A percentile compares a stretch with the other conserved stretches of the same genome.
phyloP scores from a whole-genome alignment of 352 stramenopile species.

The Sclerospora graminicola region DNA sequence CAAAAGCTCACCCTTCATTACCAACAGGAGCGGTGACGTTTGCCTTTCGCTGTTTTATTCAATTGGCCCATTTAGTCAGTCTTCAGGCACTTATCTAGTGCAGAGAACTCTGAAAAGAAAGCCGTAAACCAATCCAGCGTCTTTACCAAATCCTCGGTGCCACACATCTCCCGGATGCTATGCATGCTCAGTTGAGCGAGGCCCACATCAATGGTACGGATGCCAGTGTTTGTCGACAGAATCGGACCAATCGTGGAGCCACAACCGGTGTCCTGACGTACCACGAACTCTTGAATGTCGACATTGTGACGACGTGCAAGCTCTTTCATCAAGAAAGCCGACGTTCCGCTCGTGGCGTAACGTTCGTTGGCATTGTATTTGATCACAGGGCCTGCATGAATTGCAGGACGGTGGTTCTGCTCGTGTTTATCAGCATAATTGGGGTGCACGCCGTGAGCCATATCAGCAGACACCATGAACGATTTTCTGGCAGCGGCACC shows the following conservation, averaged over 20 bases:
- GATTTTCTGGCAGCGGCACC: conserved; percentile 50
- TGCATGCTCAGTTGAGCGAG: conserved; percentile 97
- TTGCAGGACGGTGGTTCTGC: conserved; percentile 81
- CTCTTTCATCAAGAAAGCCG: conserved; percentile 89
- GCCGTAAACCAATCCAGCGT: conserved; percentile 86
- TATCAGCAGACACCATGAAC: conserved; percentile 90
- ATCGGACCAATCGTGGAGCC: conserved; percentile 97
- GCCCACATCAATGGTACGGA: conserved; percentile 95
- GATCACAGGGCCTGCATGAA: conserved; percentile 95
- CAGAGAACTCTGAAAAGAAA: conserved; percentile 90
- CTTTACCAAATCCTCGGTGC: conserved; percentile 77
- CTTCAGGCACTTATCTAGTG: conserved; percentile 79
- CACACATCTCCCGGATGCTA: conserved; percentile 94
- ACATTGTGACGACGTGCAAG: conserved; percentile 76
- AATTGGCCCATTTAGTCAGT: conserved; percentile 31
- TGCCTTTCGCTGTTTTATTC: neutral
- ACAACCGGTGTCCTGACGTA: conserved; percentile 93
- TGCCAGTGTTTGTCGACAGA: conserved; percentile 90
- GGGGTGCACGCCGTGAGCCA: conserved; percentile 96
- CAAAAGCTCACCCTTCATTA: no score
- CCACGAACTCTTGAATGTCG: conserved; percentile 93
- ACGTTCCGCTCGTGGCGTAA: conserved; percentile 93
- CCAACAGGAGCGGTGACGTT: no score
- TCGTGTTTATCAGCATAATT: conserved; percentile 97
- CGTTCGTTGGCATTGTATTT: conserved; percentile 98